Base-by-base conservation (phyloP, 331 rosid genomes). In the Quercus lobata region DNA sequence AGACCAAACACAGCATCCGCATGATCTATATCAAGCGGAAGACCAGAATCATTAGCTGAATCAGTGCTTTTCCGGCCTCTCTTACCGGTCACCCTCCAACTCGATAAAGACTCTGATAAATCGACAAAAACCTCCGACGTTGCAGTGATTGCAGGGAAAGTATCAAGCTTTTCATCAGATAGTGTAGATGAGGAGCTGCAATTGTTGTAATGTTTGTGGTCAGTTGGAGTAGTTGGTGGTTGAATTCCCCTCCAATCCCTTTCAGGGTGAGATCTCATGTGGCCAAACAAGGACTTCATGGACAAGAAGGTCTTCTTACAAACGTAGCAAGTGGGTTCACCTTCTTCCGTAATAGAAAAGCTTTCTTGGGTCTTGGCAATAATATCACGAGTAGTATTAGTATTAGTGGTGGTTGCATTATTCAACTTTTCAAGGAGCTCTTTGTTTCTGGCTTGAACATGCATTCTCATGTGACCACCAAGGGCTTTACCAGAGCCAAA, bases 401-500 rank as follows among this genome's bases (percentile, higher is more conserved):
- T 4, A 63, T 6, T 35, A 6, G 71, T 11, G 22, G 71, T 4
- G 12, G 46, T 19, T 32, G 65, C 65, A 27, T 49, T 49, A 27
- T 49, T 12, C 54, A 49, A 49, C 54, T 49, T 49, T 16, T 63
- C 8, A n/a, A 68, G 72, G 72, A 68, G 72, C 17, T 68, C 78
- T 69, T 78, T 81, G 54, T 19, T 3, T 19, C 17, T 55, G 17
- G 75, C 74, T 5, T 73, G 72, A 16, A 32, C 37, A 71, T 86
- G 92, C 70, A 86, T 80, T 78, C 85, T 88, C 85, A 60, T 84
- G 78, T 88, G 89, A 37, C 92, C 92, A 24, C 85, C 88, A 0
- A 86, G 81, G n/a, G 89, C 89, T 74, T 88, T 88, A 1, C 86
- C 86, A 12, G 86, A 81, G 56, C 25, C 60, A 34, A 86, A 88